Evolutionary conservation across 1,284 basidiomycete genomes (phyloP), one percentile per base, ranked within the genome.

Genomic region (Boletus holoroseus): DNA sequence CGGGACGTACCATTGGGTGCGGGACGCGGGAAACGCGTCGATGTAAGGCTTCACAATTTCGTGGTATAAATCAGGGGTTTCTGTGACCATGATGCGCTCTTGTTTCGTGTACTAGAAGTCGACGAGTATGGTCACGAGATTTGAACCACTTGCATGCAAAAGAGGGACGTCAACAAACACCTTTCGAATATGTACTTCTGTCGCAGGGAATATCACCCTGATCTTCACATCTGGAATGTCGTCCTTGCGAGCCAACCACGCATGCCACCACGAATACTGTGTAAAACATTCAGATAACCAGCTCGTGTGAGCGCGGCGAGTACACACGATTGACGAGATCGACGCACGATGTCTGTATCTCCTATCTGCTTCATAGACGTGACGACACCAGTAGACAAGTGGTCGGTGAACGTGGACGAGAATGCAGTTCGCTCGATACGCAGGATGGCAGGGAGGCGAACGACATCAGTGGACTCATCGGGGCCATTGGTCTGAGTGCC

Each of bases 101-200:
- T 97, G 94, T 28, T 72, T 77, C 1, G 88, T 83, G 69, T 97
- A 95, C 85, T 95, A 67, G 16, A 24, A 12, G 42, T 26, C 31
- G 31, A 11, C 34, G 28, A 22, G 9, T 11, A 28, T 6, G 15
- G 4, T n/a, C 35, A 16, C 5, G 15, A 18, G 9, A 34, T 20
- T n/a, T 1, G 9, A 24, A 27, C 38, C 42, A 30, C 18, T 4
- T 8, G 9, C 2, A 30, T 18, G 26, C 0, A 37, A 18, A 26
- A 18, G 22, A 30, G 3, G 3, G 22, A 22, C 4, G 11, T 13
- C 3, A 24, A 22, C 8, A 20, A 28, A 31, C 45, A 45, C 83
- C 74, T 94, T 94, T 53, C 76, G 76, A 54, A 94, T 82, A 61
- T 94, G 91, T 0, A 81, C 78, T 12, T 90, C 83, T 0, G 90